Conservation (phyloP, 129 eudicot species). For the Helianthus tuberosus region DNA sequence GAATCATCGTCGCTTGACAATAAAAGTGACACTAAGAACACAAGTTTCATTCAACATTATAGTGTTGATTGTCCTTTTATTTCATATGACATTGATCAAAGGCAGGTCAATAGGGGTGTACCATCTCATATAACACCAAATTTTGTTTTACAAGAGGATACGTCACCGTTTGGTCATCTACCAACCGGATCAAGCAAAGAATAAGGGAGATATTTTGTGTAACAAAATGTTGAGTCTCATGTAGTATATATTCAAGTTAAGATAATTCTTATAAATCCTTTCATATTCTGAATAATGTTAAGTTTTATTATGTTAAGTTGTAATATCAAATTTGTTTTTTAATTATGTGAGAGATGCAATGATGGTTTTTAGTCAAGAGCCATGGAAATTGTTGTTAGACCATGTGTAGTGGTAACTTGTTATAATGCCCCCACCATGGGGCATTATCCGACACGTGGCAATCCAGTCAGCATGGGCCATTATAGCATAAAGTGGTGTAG, state of each 20-base stretch:
- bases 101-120: slow-evolving; percentile 48
- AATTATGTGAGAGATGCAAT: not conserved
- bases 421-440: too few relatives aligned
- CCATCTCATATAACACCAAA: slow-evolving; percentile 53
- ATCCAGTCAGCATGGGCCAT: too few relatives aligned
- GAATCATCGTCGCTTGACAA: slow-evolving; percentile 22
- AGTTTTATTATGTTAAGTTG: not conserved
- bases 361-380: slow-evolving; percentile 6
- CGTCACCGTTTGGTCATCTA: slow-evolving; percentile 53
- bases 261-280: not conserved
- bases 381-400: slow-evolving; percentile 9
- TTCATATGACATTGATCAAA: slow-evolving; percentile 41
- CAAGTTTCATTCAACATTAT: slow-evolving; percentile 48
- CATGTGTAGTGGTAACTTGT: too few relatives aligned
- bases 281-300: slow-evolving; percentile 24
- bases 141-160: slow-evolving; percentile 63
- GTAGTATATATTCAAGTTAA: slow-evolving; percentile 19
- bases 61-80: slow-evolving; percentile 38
- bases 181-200: slow-evolving; percentile 60
- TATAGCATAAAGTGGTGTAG: too few relatives aligned
- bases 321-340: slow-evolving; percentile 26
- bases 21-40: slow-evolving; percentile 24
- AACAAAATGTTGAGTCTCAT: slow-evolving; percentile 25
- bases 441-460: too few relatives aligned
- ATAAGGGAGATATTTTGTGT: slow-evolving; percentile 17